Evolutionary conservation across 495 filamentous ascomycete genomes (phyloP), one percentile per base, ranked within the genome.

Genomic region (Penicillium pancosmium): DNA sequence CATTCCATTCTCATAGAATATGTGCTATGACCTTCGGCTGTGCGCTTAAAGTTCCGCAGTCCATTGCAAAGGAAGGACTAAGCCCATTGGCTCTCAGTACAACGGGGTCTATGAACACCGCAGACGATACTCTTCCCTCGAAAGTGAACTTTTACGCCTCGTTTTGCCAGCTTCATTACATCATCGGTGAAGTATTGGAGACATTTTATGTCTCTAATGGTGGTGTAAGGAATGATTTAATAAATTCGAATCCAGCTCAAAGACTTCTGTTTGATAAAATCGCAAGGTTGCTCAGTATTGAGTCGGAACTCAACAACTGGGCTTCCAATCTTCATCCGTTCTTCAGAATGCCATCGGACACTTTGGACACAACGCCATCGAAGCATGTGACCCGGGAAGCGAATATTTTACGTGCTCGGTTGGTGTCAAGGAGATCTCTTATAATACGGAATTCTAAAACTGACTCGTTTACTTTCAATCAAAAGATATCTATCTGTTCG

Each of bases 1-100:
- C 13, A 3, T 9, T 33, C 12, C 16, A 48, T 19, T 19, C 16
- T 16, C 8, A 3, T 25, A 56, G 58, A 19, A 56, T 61, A 16
- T 48, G 44, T 12, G 53, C 58, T 31, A 61, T 61, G 58, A 61
- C 58, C 12, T 61, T 61, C 47, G 58, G 58, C 25, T 61, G 58
- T 18, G 52, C 36, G 0, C 58, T 52, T 11, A 61, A 61, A 52
- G 47, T 61, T 13, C 48, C 58, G 15, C 58, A 61, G 36, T 31
- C 52, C n/a, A 54, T 61, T 46, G 52, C 58, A 51, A 55, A 61
- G 46, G 16, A 61, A 46, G 58, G 58, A 35, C 19, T 61, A 19
- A 35, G 56, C 11, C 33, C 47, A 15, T 38, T 61, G 15, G 31
- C 56, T 15, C 48, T 46, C 11, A 33, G 38, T n/a, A n/a, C 53